A percentile compares a stretch with the other conserved stretches of the same genome.
Evolutionary conservation across 2,329 filamentous ascomycete species (phyloP).

Genomic region (Dactylellina parvicollis): DNA sequence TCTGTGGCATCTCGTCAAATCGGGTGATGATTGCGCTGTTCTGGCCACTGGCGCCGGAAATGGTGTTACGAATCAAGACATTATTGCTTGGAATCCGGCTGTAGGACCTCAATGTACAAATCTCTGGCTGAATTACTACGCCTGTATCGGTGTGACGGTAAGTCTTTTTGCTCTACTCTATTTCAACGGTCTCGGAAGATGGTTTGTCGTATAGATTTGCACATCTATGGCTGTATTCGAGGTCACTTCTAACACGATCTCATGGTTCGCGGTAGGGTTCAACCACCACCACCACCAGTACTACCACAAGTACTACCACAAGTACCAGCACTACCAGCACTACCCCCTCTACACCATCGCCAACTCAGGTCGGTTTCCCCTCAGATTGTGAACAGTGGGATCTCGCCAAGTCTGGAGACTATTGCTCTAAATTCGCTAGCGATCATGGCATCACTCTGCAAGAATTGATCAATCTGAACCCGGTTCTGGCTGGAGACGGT

Average conservation of each 20-base stretch:
- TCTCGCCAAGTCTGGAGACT: conserved; percentile 3
- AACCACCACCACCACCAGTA: conserved; percentile 1
- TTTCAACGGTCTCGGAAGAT: background rate
- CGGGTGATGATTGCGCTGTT: conserved; percentile 13
- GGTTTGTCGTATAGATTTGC: too few species aligned
- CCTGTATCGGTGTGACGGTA: conserved; percentile 37
- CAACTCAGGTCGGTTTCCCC: conserved; percentile 28
- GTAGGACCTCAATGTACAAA: background rate
- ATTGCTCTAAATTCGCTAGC: conserved; percentile 25
- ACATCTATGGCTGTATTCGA: too few species aligned
- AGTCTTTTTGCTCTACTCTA: background rate
- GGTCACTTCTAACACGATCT: too few species aligned
- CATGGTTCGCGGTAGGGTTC: background rate
- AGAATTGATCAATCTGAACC: conserved; percentile 6
- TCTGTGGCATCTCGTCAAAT: conserved; percentile 19
- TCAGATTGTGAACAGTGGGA: conserved; percentile 29
- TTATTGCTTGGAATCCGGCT: conserved; percentile 32
- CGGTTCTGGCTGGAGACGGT: conserved; percentile 5
- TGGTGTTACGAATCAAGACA: conserved; percentile 11
- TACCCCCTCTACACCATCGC: conserved; percentile 8
- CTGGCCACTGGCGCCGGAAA: conserved; percentile 18
- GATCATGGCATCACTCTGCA: conserved; percentile 12
- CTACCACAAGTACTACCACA: conserved; percentile 8
- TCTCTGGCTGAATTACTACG: conserved; percentile 32
- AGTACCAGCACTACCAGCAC: background rate